Conservation (phyloP, 164 flowering plant genomes). For the Stephania cephalantha region DNA sequence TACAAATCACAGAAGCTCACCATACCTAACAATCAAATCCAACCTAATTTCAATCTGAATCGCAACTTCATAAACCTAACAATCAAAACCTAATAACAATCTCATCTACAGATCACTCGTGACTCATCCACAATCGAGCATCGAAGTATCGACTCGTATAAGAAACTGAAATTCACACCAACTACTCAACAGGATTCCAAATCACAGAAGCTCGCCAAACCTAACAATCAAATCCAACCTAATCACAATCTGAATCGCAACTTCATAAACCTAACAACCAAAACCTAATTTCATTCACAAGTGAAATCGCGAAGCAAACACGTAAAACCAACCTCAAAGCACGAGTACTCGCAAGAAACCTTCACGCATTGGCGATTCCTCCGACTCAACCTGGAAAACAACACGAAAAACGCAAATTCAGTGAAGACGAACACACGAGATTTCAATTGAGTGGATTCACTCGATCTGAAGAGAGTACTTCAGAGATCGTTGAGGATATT, state of each 20-base stretch:
- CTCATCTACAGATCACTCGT: no score
- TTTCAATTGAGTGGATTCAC: neutral
- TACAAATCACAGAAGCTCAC: no score
- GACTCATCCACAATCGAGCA: no score
- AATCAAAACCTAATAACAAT: no score
- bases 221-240: neutral
- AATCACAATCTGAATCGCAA: neutral
- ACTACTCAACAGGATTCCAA: no score
- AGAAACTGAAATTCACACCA: no score
- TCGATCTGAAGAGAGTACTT: neutral
- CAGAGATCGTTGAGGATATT: neutral
- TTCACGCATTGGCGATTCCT: constrained; percentile 6
- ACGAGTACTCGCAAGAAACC: constrained; percentile 22
- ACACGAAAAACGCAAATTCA: neutral
- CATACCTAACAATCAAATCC: no score
- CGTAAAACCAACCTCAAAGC: constrained; percentile 21
- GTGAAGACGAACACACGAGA: neutral
- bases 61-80: no score
- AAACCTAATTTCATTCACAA: neutral
- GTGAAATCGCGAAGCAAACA: neutral
- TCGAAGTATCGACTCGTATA: no score
- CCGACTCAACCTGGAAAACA: constrained; percentile 7
- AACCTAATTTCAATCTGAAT: no score
- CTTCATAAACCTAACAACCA: neutral
- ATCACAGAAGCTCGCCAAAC: neutral